Base-by-base conservation (phyloP, 129 eudicot genomes). In the Kitagawia praeruptora region DNA sequence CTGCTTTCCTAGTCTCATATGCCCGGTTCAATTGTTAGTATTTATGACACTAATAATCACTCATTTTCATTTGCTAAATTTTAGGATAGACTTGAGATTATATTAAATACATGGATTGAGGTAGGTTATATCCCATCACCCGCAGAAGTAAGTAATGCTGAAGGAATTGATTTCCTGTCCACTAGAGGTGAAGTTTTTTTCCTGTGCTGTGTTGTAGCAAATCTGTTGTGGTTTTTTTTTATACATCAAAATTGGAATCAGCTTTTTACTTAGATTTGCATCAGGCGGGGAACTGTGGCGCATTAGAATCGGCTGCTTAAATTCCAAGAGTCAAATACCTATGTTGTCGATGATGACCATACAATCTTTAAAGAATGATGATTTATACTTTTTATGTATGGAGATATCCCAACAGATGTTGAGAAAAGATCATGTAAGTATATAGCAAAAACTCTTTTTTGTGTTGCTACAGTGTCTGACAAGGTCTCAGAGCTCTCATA, bases 41-140 rank as follows among this genome's bases (percentile, higher is more conserved):
- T 14, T 4, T 51, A 14, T 39, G 19, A 31, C 21, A 48, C 53
- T 48, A 4, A 10, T 61, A 7, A 14, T 14, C 34, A 7, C 16
- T 10, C 16, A 41, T 42, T 71, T 79, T 23, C 74, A 16, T 49
- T 8, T 47, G 39, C 31, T 15, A 38, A 76, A 77, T 91, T 67
- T 70, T 90, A 94, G 98, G 97, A 90, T 86, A 90, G 97, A 82
- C 93, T 94, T 76, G 97, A 91, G 89, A 83, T 86, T 40, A 91
- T 94, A 80, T 80, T 94, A 83, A 82, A 87, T 79, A 87, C 85
- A 21, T 94, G 92, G 93, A 85, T 94, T 77, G 75, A 84, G 48
- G 78, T 70, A 25, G 90, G 91, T 58, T 87, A 82, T 80, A 84
- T 94, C 44, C 98, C 96, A 44, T 88, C 97, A 79, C 98, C 98